phyloP scores from a whole-genome alignment of 2,329 filamentous ascomycete species.

The Penicillium aurantiogriseum region DNA sequence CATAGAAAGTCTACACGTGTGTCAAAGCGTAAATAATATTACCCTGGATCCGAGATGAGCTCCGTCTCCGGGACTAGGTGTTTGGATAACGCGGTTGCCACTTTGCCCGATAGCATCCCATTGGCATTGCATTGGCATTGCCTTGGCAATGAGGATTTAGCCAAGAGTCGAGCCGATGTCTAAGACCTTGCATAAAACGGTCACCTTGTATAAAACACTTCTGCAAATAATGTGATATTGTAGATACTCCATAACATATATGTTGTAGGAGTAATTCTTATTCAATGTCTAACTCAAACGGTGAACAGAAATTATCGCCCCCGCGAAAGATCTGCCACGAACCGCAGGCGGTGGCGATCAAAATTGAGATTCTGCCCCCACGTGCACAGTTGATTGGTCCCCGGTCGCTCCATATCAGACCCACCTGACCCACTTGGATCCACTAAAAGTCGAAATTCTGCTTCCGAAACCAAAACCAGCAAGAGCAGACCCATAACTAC shows the following conservation, averaged over 20 bases:
- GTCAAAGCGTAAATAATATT: neutral
- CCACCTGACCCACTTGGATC: conserved; percentile 10
- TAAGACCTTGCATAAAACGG: neutral
- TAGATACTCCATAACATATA: neutral
- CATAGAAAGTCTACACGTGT: neutral
- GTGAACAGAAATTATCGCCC: neutral
- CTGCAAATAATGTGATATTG: neutral
- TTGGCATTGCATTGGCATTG: conserved; percentile 1
- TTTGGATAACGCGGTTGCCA: neutral
- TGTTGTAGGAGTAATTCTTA: neutral
- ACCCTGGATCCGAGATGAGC: neutral
- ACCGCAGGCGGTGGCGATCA: conserved; percentile 12
- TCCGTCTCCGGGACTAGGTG: neutral
- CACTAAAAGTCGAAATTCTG: conserved; percentile 1
- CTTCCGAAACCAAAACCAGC: conserved; percentile 6
- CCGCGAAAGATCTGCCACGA: conserved; percentile 7
- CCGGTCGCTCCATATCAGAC: conserved; percentile 7
- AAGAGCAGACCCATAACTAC: neutral
- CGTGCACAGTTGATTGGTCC: conserved; percentile 34
- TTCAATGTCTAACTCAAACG: neutral
- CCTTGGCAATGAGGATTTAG: neutral
- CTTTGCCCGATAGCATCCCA: neutral
- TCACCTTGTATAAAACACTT: neutral
- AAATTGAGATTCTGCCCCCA: conserved; percentile 30
- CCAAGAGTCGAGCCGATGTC: neutral